Conservation (phyloP, 371 early-diverging fungal species). For the Zopfochytrium polystomum region DNA sequence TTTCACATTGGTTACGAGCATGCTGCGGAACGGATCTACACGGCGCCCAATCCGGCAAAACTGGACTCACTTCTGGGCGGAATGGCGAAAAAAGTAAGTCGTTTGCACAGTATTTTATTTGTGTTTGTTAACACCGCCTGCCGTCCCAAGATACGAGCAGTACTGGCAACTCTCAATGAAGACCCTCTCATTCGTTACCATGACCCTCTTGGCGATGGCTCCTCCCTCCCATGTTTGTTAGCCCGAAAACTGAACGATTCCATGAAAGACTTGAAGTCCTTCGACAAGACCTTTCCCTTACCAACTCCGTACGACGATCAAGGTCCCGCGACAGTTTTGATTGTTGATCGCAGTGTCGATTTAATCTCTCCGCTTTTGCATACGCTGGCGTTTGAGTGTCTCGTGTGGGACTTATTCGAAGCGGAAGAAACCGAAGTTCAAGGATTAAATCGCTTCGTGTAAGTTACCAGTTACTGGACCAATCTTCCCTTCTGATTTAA, state of each 20-base stretch:
- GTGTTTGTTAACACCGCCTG: not conserved
- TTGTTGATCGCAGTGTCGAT: slow-evolving; percentile 90
- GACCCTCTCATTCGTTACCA: slow-evolving; percentile 82
- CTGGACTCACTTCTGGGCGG: slow-evolving; percentile 52
- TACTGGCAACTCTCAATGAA: slow-evolving; percentile 65
- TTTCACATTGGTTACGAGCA: slow-evolving; percentile 67
- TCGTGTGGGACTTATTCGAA: slow-evolving; percentile 81
- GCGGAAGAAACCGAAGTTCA: slow-evolving; percentile 56
- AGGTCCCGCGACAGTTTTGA: slow-evolving; percentile 67
- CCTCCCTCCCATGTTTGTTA: slow-evolving; percentile 49
- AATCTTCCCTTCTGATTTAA: too few species aligned
- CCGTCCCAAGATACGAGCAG: slow-evolving; percentile 6
- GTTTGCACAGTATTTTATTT: slow-evolving; percentile 6
- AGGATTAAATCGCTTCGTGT: slow-evolving; percentile 57
- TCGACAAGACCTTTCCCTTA: slow-evolving; percentile 62
- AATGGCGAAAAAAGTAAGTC: slow-evolving; percentile 62
- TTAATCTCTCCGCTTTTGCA: slow-evolving; percentile 82
- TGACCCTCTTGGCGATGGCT: slow-evolving; percentile 58
- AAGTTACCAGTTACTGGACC: slow-evolving; percentile 10
- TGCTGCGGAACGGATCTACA: slow-evolving; percentile 56
- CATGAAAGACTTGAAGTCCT: slow-evolving; percentile 54
- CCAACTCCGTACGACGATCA: slow-evolving; percentile 51
- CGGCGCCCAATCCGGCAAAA: slow-evolving; percentile 40
- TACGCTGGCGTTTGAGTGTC: slow-evolving; percentile 93
- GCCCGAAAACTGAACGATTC: too few species aligned